phyloP scores from a whole-genome alignment of 805 yeast species.

The Teunomyces stri region DNA sequence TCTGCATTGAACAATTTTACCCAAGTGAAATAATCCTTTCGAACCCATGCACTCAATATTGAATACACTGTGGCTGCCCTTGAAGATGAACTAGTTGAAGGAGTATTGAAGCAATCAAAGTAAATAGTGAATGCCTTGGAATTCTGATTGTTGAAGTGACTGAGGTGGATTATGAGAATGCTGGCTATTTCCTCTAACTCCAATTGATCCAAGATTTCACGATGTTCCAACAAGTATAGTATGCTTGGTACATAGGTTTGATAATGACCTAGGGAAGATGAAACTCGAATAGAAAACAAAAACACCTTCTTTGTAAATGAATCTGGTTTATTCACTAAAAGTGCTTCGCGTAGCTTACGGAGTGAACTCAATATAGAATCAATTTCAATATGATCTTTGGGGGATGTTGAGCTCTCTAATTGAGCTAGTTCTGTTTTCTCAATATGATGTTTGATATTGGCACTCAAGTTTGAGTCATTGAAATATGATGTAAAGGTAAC shows the following conservation, averaged over 20 bases:
- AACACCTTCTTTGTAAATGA: constrained; percentile 46
- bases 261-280: constrained; percentile 46
- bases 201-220: constrained; percentile 13
- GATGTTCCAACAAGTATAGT: constrained; percentile 35
- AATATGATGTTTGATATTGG: constrained; percentile 9
- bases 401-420: neutral
- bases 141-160: constrained; percentile 38
- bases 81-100: constrained; percentile 7
- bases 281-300: constrained; percentile 45
- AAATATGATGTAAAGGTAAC: constrained; percentile 29
- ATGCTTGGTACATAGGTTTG: constrained; percentile 56
- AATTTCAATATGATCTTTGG: constrained; percentile 9
- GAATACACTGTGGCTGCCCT: neutral
- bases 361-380: constrained; percentile 29
- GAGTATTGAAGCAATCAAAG: constrained; percentile 20
- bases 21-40: constrained; percentile 31
- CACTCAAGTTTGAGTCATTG: constrained; percentile 14
- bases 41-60: constrained; percentile 25
- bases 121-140: constrained; percentile 31
- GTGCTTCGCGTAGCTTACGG: constrained; percentile 56
- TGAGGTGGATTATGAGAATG: constrained; percentile 43
- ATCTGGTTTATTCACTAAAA: constrained; percentile 37
- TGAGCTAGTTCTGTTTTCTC: constrained; percentile 7
- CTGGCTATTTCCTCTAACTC: constrained; percentile 39
- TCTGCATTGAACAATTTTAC: constrained; percentile 30